phyloP scores from a whole-genome alignment of 257 asterid genomes.

The Solanum medicagineum region DNA sequence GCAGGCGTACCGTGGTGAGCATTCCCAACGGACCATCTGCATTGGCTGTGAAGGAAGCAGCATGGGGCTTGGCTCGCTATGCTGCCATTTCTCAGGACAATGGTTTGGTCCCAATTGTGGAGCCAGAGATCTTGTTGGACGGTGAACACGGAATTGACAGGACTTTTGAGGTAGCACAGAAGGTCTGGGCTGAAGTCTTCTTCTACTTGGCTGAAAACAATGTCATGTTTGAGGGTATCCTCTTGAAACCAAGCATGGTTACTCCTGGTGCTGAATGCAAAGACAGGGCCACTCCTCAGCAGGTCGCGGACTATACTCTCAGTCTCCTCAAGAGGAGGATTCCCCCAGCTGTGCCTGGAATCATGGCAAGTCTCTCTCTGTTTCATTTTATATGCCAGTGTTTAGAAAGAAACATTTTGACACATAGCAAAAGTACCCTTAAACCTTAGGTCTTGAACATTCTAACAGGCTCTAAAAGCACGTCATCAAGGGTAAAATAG shows the following conservation, averaged over 20 bases:
- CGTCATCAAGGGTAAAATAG: neutral
- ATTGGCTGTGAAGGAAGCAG: conserved; percentile 94
- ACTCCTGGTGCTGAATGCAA: conserved; percentile 92
- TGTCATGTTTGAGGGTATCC: conserved; percentile 80
- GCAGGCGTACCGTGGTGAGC: conserved; percentile 96
- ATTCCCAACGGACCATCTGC: conserved; percentile 94
- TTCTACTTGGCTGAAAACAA: conserved; percentile 86
- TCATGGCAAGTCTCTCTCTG: conserved; percentile 33
- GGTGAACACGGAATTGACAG: conserved; percentile 81
- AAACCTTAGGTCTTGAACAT: neutral
- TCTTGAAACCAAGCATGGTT: conserved; percentile 92
- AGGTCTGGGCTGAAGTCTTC: conserved; percentile 92
- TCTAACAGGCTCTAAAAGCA: neutral
- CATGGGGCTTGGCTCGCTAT: conserved; percentile 96
- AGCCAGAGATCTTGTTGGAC: conserved; percentile 79
- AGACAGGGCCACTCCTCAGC: conserved; percentile 56
- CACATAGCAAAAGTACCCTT: neutral
- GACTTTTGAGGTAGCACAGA: conserved; percentile 71
- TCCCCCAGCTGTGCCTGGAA: conserved; percentile 63
- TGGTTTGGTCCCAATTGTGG: conserved; percentile 91
- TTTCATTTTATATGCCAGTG: neutral
- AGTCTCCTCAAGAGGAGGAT: conserved; percentile 56
- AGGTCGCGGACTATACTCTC: conserved; percentile 74
- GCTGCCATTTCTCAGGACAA: conserved; percentile 94
- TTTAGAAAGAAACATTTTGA: neutral